Evolutionary conservation across 1,284 basidiomycete genomes (phyloP), one percentile per base, ranked within the genome.

Genomic region (Schizophyllum commune): DNA sequence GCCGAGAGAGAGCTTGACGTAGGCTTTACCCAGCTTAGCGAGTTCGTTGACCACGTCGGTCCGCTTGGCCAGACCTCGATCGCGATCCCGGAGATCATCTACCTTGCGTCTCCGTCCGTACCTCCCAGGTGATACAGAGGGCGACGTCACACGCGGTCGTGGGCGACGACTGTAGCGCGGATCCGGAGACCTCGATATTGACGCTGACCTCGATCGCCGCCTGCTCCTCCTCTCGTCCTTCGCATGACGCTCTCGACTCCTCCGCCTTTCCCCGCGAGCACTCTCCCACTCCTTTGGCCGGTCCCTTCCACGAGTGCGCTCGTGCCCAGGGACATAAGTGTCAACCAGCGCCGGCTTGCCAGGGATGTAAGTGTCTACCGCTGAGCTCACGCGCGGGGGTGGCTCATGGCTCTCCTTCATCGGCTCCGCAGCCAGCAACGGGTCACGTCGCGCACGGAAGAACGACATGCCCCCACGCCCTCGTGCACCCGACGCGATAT

Each of bases 1-100:
- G 34, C 80, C 79, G 17, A 81, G 20, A 3, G 53, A 58, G 7
- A 60, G 77, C 59, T 83, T 79, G 54, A 89, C 78, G 73, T 91
- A 82, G 20, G 89, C 86, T 63, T 77, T 77, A 33, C 83, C 85
- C 63, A 86, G 91, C 68, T 75, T 74, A 63, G 79, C 77, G 52
- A 92, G 76, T 65, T 77, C 79, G 51, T 79, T 77, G 53, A 72
- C 74, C 27, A 80, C 79, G 52, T 82, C 75, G 39, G 76, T 71
- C 57, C 73, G 33, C 21, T 47, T 33, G 15, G 51, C 56, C 39
- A n/a, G 58, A 1, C 32, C 22, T 67, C 78, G 74, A 52, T 80
- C 80, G 13, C 56, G 58, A 19, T 63, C 21, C 61, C 58, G 59
- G 61, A 63, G n/a, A 11, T 58, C 8, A 47, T 32, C 39, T 17